Evolutionary conservation across 805 yeast species (phyloP).

Genomic region (Candida manassasensis): DNA sequence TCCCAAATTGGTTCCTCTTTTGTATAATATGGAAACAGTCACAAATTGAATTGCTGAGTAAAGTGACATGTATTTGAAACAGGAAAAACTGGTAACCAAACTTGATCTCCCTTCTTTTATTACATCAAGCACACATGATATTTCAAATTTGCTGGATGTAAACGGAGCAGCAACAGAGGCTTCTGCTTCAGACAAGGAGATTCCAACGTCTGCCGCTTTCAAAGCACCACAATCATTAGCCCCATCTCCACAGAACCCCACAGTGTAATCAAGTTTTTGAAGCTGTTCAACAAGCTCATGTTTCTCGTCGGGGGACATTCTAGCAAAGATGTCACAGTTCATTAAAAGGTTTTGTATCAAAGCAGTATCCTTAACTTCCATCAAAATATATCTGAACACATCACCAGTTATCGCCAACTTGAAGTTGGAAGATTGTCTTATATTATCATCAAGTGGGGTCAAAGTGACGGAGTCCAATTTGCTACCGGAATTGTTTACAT

Average conservation of each 20-base stretch:
- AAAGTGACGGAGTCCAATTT: slow-evolving; percentile 62
- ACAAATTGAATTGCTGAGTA: slow-evolving; percentile 95
- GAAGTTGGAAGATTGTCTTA: slow-evolving; percentile 34
- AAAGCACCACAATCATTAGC: slow-evolving; percentile 99
- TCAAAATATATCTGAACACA: slow-evolving; percentile 72
- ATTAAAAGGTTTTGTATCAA: slow-evolving; percentile 55
- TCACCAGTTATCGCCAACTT: slow-evolving; percentile 90
- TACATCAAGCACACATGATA: slow-evolving; percentile 87
- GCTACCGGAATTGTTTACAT: slow-evolving; percentile 54
- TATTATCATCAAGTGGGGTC: slow-evolving; percentile 33
- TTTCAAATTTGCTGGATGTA: slow-evolving; percentile 85
- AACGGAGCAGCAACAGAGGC: slow-evolving; percentile 99
- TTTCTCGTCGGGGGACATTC: slow-evolving; percentile 99
- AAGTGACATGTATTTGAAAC: slow-evolving; percentile 96
- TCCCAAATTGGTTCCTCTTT: slow-evolving; percentile 87
- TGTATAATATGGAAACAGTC: slow-evolving; percentile 78
- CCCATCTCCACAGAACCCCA: slow-evolving; percentile 98
- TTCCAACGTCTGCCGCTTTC: slow-evolving; percentile 96
- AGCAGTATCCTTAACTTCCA: slow-evolving; percentile 39
- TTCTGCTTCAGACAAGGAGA: slow-evolving; percentile 94
- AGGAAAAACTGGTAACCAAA: slow-evolving; percentile 89
- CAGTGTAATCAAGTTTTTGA: slow-evolving; percentile 82
- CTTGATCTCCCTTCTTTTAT: slow-evolving; percentile 94
- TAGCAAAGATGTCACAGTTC: slow-evolving; percentile 76
- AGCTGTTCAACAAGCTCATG: slow-evolving; percentile 89